Percentiles rank a stretch among this genome's conserved stretches.
Conservation (phyloP, 306 rosid genomes). For the Canavalia gladiata region DNA sequence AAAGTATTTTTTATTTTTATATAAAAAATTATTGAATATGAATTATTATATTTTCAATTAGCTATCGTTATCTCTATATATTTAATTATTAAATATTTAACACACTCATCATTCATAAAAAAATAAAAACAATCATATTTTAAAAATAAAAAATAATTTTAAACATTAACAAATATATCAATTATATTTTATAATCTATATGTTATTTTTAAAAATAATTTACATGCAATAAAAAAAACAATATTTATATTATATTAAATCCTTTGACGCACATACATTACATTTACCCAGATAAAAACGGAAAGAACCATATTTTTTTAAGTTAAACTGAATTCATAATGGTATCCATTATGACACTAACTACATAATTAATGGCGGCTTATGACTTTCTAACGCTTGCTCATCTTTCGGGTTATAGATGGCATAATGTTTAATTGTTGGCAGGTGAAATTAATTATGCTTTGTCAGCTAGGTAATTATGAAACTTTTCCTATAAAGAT, state of each 20-base stretch:
- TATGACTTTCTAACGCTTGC: conserved; percentile 35
- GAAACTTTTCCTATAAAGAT: conserved; percentile 13
- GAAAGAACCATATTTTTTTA: neutral
- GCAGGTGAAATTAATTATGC: conserved; percentile 36
- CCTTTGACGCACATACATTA: no score
- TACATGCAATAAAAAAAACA: no score
- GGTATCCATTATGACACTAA: conserved; percentile 18
- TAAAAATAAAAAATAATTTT: no score
- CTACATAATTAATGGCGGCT: conserved; percentile 35
- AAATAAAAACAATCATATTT: neutral
- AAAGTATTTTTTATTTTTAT: no score
- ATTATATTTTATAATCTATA: no score
- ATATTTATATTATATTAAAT: no score
- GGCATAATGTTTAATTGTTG: conserved; percentile 7
- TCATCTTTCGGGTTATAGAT: conserved; percentile 33
- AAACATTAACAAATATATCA: no score
- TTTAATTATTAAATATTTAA: neutral
- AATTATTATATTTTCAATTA: no score
- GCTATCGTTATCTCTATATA: no score
- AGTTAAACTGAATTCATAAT: conserved; percentile 8
- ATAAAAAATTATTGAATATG: no score
- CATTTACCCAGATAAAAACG: neutral
- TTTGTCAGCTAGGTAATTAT: conserved; percentile 39
- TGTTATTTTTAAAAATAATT: no score
- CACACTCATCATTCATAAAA: neutral